These are phyloP conservation scores for Nakaseomyces sp. DNA, from an alignment of 1,139 yeast species.

Conservation along the genomic window DNA sequence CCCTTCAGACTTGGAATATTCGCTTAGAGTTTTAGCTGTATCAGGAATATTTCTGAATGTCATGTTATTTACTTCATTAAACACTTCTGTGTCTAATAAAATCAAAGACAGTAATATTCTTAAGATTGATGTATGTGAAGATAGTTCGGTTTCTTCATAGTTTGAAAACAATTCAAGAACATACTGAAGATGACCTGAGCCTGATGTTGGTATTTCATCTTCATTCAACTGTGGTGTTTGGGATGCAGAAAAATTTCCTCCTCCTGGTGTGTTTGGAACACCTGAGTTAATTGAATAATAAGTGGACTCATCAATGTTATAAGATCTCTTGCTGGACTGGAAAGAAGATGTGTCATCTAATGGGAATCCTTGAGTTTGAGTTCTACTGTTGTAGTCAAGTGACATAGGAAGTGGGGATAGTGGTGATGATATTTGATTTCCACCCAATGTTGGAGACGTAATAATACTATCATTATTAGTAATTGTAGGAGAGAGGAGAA, in stretches of 20 bases:
- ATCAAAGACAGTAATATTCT: conserved; percentile 21
- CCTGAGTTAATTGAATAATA: neutral
- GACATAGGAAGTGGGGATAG: conserved; percentile 2
- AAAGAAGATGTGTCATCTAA: conserved; percentile 8
- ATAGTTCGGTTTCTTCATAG: conserved; percentile 21
- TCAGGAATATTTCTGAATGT: conserved; percentile 23
- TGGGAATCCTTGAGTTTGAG: conserved; percentile 7
- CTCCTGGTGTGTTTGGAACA: neutral
- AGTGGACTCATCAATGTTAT: conserved; percentile 2
- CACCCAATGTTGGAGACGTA: neutral
- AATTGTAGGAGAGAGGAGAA: conserved; percentile 9
- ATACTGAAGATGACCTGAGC: conserved; percentile 15
- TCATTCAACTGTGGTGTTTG: neutral
- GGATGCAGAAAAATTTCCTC: neutral
- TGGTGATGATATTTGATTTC: conserved; percentile 1
- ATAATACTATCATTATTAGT: conserved; percentile 9
- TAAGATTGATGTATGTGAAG: conserved; percentile 23
- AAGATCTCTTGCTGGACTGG: conserved; percentile 7
- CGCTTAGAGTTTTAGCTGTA: neutral
- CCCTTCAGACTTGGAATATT: neutral
- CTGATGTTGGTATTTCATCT: conserved; percentile 3
- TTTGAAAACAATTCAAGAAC: conserved; percentile 19
- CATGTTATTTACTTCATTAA: conserved; percentile 21
- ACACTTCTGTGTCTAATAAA: conserved; percentile 23
- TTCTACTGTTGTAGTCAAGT: neutral